Evolutionary conservation across 2,329 filamentous ascomycete genomes (phyloP), one percentile per base, ranked within the genome.

Genomic region (Escovopsis sp.): DNA sequence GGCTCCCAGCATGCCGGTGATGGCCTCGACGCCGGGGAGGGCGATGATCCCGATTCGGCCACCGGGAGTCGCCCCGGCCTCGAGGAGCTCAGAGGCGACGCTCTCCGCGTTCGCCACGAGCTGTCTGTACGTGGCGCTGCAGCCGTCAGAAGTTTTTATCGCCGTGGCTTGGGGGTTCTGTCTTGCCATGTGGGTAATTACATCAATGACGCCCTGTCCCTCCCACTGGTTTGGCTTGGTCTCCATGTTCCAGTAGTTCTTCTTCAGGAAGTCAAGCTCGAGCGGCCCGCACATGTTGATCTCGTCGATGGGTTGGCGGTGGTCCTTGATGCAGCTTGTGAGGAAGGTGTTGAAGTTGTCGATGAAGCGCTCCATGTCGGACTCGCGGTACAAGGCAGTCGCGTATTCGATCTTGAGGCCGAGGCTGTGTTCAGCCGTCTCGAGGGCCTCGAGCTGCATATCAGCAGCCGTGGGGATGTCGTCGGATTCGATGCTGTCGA

Each of bases 341-440:
- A 55, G 41, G 48, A 55, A 56, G 13, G 49, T 45, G 25, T 50
- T 43, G 40, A 55, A 51, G 42, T 53, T 51, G 38, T 55, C 50
- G 24, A 54, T 41, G 48, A 54, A 54, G n/a, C 50, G 48, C 31
- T 50, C 48, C 51, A 54, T 54, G 37, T 51, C 47, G 0, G 39
- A 25, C 11, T 47, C 41, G 25, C 38, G 27, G 44, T 54, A 54
- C 7, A 54, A 46, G 9, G 46, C 46, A 1, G 48, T 50, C 1
- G 50, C 41, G 41, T 50, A 54, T 41, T 54, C 50, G 8, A 54
- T 45, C 39, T 47, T 48, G 16, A 54, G 44, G 39, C 50, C 48
- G 9, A 53, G 47, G 31, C 48, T 44, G 35, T 50, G 46, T 34
- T 51, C 46, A 5, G 46, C 43, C 4, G 46, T 50, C 37, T 53